These are phyloP conservation scores for Forsythia suspensa DNA, from an alignment of 257 asterid species.

Conservation along the genomic window DNA sequence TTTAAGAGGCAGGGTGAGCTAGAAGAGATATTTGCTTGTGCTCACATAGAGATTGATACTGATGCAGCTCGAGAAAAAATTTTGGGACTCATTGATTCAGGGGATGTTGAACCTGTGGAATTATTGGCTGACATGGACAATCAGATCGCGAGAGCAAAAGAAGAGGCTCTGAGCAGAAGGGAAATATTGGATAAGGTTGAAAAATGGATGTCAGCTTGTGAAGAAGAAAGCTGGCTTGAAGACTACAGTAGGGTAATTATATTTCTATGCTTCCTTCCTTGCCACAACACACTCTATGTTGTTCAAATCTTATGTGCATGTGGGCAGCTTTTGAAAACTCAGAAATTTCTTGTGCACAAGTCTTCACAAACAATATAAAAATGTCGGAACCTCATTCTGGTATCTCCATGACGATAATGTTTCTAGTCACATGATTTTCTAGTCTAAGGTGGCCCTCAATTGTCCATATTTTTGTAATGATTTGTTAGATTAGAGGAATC, in stretches of 20 bases:
- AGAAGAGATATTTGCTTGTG: constrained; percentile 81
- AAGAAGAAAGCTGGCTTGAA: constrained; percentile 98
- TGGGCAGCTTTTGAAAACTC: background rate
- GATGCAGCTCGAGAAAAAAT: constrained; percentile 82
- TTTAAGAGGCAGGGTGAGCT: constrained; percentile 90
- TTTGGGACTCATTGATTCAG: constrained; percentile 78
- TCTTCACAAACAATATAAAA: background rate
- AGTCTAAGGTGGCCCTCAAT: background rate
- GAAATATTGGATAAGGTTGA: constrained; percentile 98
- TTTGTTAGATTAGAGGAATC: background rate
- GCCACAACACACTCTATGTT: background rate
- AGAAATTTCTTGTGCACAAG: constrained; percentile 1
- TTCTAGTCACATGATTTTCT: background rate
- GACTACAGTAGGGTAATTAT: constrained; percentile 83
- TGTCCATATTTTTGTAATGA: background rate
- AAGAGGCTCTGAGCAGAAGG: constrained; percentile 86
- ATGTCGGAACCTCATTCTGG: background rate
- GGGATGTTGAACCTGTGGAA: constrained; percentile 82
- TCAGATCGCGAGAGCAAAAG: constrained; percentile 84
- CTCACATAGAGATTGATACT: constrained; percentile 83
- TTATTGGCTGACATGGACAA: constrained; percentile 89
- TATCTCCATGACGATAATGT: background rate
- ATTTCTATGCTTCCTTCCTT: constrained; percentile 8
- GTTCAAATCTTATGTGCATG: background rate
- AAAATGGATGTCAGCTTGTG: constrained; percentile 97